Conservation (phyloP, 1,284 basidiomycete genomes). For the Tilletia caries region DNA sequence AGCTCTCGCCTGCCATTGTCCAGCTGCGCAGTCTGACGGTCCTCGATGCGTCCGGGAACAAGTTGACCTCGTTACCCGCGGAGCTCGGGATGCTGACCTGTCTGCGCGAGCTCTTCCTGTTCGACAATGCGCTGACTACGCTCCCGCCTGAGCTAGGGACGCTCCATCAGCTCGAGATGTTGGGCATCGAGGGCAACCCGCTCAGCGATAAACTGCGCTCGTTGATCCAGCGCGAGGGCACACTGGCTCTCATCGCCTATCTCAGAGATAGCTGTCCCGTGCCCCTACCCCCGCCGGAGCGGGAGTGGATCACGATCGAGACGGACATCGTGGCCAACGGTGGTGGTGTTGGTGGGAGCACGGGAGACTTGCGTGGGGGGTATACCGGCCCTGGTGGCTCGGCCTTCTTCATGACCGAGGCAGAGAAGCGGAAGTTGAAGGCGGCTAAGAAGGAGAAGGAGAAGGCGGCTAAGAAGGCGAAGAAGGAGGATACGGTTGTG, state of each 20-base stretch:
- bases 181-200: constrained; percentile 95
- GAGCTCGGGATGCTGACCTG: constrained; percentile 88
- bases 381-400: constrained; percentile 20
- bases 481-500: neutral
- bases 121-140: constrained; percentile 84
- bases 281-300: constrained; percentile 75
- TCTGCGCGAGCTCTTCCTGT: constrained; percentile 87
- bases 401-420: too few species aligned
- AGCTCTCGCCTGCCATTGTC: constrained; percentile 78
- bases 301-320: constrained; percentile 75
- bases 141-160: constrained; percentile 85
- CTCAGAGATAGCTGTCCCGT: constrained; percentile 83
- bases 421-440: too few species aligned
- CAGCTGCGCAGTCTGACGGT: constrained; percentile 81
- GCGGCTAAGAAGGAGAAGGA: neutral
- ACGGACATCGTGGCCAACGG: constrained; percentile 60
- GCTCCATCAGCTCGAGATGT: constrained; percentile 83
- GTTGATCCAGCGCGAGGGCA: constrained; percentile 89
- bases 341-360: too few species aligned
- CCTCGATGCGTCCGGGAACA: constrained; percentile 89
- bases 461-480: neutral
- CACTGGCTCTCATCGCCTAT: constrained; percentile 77
- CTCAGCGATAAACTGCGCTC: constrained; percentile 72
- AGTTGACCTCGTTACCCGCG: constrained; percentile 71
- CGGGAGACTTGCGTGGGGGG: constrained; percentile 50